Conservation (phyloP, 352 stramenopile genomes). For the Aphanomyces invadans region DNA sequence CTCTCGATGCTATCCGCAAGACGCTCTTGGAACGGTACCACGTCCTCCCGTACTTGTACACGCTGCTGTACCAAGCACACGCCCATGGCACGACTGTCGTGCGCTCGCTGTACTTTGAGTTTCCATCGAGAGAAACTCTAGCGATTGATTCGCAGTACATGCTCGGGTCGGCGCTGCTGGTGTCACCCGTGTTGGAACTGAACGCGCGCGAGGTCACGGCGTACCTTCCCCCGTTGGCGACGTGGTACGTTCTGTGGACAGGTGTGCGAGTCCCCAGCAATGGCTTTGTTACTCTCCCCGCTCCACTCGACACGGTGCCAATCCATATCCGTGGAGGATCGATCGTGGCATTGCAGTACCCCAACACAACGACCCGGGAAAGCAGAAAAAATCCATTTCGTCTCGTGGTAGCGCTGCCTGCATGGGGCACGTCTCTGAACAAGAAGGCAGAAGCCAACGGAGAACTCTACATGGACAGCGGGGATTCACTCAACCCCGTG, state of each 20-base stretch:
- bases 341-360: constrained; percentile 54
- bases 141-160: constrained; percentile 65
- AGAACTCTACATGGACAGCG: constrained; percentile 16
- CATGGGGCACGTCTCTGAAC: neutral
- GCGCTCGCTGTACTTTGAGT: constrained; percentile 56
- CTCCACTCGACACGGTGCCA: constrained; percentile 7
- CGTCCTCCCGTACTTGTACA: constrained; percentile 82
- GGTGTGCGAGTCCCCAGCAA: constrained; percentile 30
- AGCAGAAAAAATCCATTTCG: constrained; percentile 47
- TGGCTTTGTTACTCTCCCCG: neutral
- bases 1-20: constrained; percentile 53
- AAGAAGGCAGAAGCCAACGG: neutral
- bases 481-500: constrained; percentile 11
- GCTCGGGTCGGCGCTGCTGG: constrained; percentile 58
- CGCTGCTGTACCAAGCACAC: constrained; percentile 60
- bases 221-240: constrained; percentile 51
- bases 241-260: constrained; percentile 60
- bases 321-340: constrained; percentile 38
- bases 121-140: constrained; percentile 32
- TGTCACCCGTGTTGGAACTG: constrained; percentile 67
- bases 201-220: constrained; percentile 44
- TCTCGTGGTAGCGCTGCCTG: constrained; percentile 5
- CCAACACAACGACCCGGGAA: constrained; percentile 45
- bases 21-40: constrained; percentile 55
- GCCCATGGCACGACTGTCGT: constrained; percentile 38